Conservation (phyloP, 257 asterid species). For the Penstemon newberryi region DNA sequence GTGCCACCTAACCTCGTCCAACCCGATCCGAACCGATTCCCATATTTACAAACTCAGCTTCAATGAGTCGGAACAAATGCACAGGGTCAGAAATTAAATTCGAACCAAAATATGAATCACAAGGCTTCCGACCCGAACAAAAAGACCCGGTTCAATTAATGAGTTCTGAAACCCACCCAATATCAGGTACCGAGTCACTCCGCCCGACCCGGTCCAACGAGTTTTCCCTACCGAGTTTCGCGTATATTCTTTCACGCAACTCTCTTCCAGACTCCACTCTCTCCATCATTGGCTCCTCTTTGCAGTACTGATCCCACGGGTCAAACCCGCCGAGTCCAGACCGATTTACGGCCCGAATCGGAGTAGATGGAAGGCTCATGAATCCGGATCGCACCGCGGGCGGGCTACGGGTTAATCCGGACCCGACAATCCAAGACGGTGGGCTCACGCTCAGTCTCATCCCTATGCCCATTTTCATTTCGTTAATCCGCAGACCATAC, state of each 20-base stretch:
- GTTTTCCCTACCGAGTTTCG: conserved; percentile 75
- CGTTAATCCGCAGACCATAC: conserved; percentile 61
- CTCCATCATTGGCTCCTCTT: conserved; percentile 66
- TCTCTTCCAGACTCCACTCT: conserved; percentile 36
- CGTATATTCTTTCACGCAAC: conserved; percentile 68
- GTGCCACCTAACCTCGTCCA: conserved; percentile 7
- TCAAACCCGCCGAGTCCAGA: conserved; percentile 45
- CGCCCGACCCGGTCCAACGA: conserved; percentile 55
- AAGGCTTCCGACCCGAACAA: neutral
- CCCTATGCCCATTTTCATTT: conserved; percentile 40
- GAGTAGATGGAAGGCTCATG: conserved; percentile 62
- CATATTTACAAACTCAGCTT: conserved; percentile 20
- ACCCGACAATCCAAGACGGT: conserved; percentile 56
- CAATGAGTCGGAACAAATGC: conserved; percentile 27
- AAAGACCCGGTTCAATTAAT: conserved; percentile 23
- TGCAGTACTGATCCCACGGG: conserved; percentile 41
- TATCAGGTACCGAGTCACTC: conserved; percentile 23
- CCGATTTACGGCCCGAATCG: conserved; percentile 42
- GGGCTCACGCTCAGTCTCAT: conserved; percentile 40
- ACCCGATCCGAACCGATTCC: conserved; percentile 22
- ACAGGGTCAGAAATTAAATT: neutral
- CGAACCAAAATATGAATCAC: neutral
- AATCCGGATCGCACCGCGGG: conserved; percentile 44
- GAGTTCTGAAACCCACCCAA: conserved; percentile 34
- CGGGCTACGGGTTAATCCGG: conserved; percentile 63